Conservation (phyloP, 495 filamentous ascomycete genomes). For the Penicillium bialowiezense region DNA sequence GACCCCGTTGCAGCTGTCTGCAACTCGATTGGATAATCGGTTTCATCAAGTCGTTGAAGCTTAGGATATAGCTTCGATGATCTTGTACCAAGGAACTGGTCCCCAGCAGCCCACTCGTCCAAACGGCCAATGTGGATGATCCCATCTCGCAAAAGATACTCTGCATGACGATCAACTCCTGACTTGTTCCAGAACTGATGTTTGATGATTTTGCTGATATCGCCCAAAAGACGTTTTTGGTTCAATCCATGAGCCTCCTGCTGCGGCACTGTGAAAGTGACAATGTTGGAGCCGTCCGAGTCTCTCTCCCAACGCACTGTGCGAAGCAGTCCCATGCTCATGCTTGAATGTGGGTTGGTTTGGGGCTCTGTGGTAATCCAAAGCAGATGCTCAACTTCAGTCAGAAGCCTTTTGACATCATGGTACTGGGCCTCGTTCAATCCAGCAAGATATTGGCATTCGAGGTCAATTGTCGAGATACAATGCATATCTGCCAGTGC, state of each 20-base stretch:
- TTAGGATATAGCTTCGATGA: slow-evolving; percentile 4
- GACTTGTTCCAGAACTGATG: slow-evolving; percentile 18
- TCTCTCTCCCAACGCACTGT: slow-evolving; percentile 29
- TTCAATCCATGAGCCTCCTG: neutral
- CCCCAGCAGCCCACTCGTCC: slow-evolving; percentile 13
- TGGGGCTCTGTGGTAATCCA: slow-evolving; percentile 33
- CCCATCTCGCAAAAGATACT: slow-evolving; percentile 20
- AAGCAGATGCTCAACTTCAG: slow-evolving; percentile 22
- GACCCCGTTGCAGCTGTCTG: neutral
- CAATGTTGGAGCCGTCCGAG: slow-evolving; percentile 23
- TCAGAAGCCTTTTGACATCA: slow-evolving; percentile 20
- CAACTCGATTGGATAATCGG: slow-evolving; percentile 9
- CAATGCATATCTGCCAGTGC: slow-evolving; percentile 1
- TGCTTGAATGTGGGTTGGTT: slow-evolving; percentile 6
- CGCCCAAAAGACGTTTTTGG: neutral
- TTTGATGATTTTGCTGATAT: slow-evolving; percentile 13
- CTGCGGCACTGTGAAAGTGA: slow-evolving; percentile 15
- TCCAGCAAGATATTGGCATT: slow-evolving; percentile 2
- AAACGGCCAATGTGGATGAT: slow-evolving; percentile 30
- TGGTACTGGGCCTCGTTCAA: slow-evolving; percentile 7
- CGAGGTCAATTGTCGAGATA: slow-evolving; percentile 18
- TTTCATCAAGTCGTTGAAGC: slow-evolving; percentile 3
- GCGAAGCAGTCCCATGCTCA: slow-evolving; percentile 24
- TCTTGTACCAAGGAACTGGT: slow-evolving; percentile 16
- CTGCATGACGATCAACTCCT: slow-evolving; percentile 18